A percentile compares a stretch with the other conserved stretches of the same genome.
Evolutionary conservation across 2,329 filamentous ascomycete genomes (phyloP).

Genomic region (Helminthosporium solani): DNA sequence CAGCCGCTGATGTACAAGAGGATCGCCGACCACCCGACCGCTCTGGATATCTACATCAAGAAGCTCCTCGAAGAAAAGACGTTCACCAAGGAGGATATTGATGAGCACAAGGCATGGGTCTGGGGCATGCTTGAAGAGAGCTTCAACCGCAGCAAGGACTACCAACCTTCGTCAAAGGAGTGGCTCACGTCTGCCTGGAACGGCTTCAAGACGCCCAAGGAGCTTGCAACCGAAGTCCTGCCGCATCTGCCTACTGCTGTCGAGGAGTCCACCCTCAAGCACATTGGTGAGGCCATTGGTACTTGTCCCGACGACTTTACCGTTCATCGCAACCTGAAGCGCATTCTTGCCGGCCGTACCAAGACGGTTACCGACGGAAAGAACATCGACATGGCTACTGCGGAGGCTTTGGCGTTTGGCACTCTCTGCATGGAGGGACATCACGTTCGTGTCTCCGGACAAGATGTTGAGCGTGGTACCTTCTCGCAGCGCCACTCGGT

Average conservation of each 20-base stretch:
- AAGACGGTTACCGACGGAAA: conserved; percentile 91
- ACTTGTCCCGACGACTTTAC: conserved; percentile 80
- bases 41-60: conserved; percentile 88
- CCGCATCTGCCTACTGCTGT: conserved; percentile 88
- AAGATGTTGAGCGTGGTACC: conserved; percentile 98
- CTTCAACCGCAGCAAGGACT: conserved; percentile 96
- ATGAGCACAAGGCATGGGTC: conserved; percentile 99
- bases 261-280: conserved; percentile 68
- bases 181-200: conserved; percentile 99
- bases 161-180: conserved; percentile 93
- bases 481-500: conserved; percentile 98
- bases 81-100: conserved; percentile 95
- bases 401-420: conserved; percentile 93
- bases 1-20: conserved; percentile 99
- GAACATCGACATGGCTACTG: conserved; percentile 97
- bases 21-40: conserved; percentile 78
- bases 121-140: conserved; percentile 99
- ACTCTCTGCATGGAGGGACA: conserved; percentile 88
- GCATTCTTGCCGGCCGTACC: conserved; percentile 83
- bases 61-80: conserved; percentile 89
- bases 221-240: conserved; percentile 89
- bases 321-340: conserved; percentile 93
- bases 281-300: conserved; percentile 80
- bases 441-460: conserved; percentile 95
- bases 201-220: conserved; percentile 98